Evolutionary conservation across 2,329 filamentous ascomycete genomes (phyloP).

Genomic region (Pseudocercospora cruenta): DNA sequence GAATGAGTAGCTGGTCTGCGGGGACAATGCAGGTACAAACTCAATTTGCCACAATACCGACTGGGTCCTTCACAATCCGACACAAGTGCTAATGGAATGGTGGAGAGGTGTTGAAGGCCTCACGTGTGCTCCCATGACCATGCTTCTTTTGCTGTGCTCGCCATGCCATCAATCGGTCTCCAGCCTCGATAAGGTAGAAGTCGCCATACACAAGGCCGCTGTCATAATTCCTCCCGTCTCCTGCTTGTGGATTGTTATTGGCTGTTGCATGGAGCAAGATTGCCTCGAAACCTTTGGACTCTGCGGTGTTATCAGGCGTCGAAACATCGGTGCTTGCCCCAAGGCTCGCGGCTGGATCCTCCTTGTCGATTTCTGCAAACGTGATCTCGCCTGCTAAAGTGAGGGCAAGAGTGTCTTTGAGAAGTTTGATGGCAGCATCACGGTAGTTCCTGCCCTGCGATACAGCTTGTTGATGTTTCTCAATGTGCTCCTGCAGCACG

Average conservation of each 20-base stretch:
- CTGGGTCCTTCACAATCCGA: background rate
- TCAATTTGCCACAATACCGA: background rate
- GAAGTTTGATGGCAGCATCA: constrained; percentile 13
- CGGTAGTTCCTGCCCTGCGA: constrained; percentile 11
- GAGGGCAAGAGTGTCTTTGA: constrained; percentile 15
- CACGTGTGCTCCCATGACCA: background rate
- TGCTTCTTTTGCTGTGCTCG: background rate
- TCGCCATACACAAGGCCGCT: constrained; percentile 25
- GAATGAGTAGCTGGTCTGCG: background rate
- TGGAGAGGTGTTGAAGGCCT: background rate
- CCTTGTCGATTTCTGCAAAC: constrained; percentile 15
- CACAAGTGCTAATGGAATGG: background rate
- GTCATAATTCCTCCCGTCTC: constrained; percentile 21
- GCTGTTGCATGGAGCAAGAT: constrained; percentile 27
- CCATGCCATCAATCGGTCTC: constrained; percentile 15
- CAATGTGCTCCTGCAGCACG: constrained; percentile 20
- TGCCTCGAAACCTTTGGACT: constrained; percentile 21
- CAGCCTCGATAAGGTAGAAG: constrained; percentile 25
- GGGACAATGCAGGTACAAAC: constrained; percentile 2
- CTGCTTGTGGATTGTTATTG: constrained; percentile 25
- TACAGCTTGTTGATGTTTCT: constrained; percentile 1
- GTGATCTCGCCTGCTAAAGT: constrained; percentile 21
- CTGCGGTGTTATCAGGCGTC: constrained; percentile 20
- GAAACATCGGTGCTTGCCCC: constrained; percentile 18
- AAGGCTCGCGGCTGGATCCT: constrained; percentile 9